Percentiles rank a stretch among this genome's conserved stretches.
phyloP scores from a whole-genome alignment of 495 filamentous ascomycete genomes.

The Penicillium samsonianum region DNA sequence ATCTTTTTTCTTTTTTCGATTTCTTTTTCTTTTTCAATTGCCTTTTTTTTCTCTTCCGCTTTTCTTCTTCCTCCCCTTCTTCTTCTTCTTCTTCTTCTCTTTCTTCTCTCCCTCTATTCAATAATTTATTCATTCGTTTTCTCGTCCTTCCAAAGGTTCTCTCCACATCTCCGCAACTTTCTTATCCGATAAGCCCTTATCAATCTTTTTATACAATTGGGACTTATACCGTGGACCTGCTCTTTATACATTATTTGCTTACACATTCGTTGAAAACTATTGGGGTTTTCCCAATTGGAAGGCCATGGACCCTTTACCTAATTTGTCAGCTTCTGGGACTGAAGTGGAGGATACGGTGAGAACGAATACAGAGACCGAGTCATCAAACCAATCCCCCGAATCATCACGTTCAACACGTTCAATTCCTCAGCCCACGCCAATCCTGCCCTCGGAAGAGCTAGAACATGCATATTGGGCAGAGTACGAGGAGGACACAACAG shows the following conservation, averaged over 20 bases:
- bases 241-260: too few relatives aligned
- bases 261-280: slow-evolving; percentile 1
- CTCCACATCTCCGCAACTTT: slow-evolving; percentile 4
- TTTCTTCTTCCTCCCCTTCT: neutral
- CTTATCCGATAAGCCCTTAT: slow-evolving; percentile 32
- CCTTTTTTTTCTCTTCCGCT: slow-evolving; percentile 6
- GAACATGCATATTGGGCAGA: slow-evolving; percentile 53
- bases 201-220: slow-evolving; percentile 8
- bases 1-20: slow-evolving; percentile 3
- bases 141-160: slow-evolving; percentile 5
- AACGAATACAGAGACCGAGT: slow-evolving; percentile 11
- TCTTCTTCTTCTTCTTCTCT: neutral
- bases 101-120: neutral
- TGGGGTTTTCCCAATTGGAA: neutral
- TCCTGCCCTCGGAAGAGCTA: slow-evolving; percentile 22
- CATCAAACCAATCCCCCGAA: slow-evolving; percentile 14
- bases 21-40: slow-evolving; percentile 7
- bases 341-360: slow-evolving; percentile 1
- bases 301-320: slow-evolving; percentile 29
- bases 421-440: slow-evolving; percentile 5
- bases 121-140: slow-evolving; percentile 1
- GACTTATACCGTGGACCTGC: too few relatives aligned
- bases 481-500: slow-evolving; percentile 56
- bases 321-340: slow-evolving; percentile 4
- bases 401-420: slow-evolving; percentile 14